Conservation (phyloP, 352 stramenopile genomes). For the Thalassiosira hispida region DNA sequence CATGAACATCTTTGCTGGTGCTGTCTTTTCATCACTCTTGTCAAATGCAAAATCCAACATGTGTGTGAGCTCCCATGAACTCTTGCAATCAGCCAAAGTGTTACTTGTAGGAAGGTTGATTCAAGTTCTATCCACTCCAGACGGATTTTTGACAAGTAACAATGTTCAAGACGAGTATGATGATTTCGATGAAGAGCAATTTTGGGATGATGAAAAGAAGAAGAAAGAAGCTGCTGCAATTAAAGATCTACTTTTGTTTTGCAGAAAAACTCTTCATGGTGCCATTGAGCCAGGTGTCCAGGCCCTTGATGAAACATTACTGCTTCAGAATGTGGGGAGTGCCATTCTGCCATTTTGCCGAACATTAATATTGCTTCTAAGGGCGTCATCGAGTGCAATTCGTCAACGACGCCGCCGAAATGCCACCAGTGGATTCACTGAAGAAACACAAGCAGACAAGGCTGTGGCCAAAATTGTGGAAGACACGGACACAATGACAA, state of each 20-base stretch:
- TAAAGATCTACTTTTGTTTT: conserved; percentile 61
- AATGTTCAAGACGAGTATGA: conserved; percentile 56
- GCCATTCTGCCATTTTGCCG: conserved; percentile 80
- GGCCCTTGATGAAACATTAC: conserved; percentile 42
- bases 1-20: conserved; percentile 78
- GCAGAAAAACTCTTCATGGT: conserved; percentile 43
- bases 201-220: conserved; percentile 63
- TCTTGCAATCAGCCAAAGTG: conserved; percentile 63
- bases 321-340: conserved; percentile 71
- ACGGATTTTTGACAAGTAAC: conserved; percentile 59
- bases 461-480: conserved; percentile 50
- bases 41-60: conserved; percentile 51
- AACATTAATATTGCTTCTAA: conserved; percentile 77
- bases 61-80: conserved; percentile 58
- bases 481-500: conserved; percentile 67
- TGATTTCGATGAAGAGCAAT: conserved; percentile 68
- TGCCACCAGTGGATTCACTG: conserved; percentile 1
- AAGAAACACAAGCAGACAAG: conserved; percentile 33
- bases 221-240: conserved; percentile 60
- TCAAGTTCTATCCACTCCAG: conserved; percentile 74
- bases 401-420: conserved; percentile 48
- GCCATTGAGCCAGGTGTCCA: conserved; percentile 19
- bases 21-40: conserved; percentile 80
- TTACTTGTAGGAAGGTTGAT: conserved; percentile 76
- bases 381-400: conserved; percentile 64